Evolutionary conservation across 2,329 filamentous ascomycete genomes (phyloP).

Genomic region (Emergomyces orientalis): DNA sequence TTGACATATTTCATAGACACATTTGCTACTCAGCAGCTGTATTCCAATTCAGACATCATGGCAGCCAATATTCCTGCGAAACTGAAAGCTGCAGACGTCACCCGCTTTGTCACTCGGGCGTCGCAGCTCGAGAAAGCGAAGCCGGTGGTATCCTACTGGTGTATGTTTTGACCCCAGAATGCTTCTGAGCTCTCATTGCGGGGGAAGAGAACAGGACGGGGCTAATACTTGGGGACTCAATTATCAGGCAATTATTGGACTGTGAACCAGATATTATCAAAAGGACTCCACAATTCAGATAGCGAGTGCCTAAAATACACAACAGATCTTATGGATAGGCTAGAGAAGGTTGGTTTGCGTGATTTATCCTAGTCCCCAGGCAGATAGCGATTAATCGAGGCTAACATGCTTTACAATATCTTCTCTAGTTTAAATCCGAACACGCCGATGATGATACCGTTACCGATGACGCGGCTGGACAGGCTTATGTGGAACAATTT

Average conservation of each 20-base stretch:
- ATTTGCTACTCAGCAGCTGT: conserved; percentile 1
- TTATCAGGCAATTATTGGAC: conserved; percentile 74
- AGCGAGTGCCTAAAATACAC: conserved; percentile 74
- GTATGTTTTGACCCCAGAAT: conserved; percentile 46
- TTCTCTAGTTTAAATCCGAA: conserved; percentile 56
- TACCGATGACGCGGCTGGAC: conserved; percentile 72
- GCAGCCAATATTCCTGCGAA: conserved; percentile 59
- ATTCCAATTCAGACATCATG: conserved; percentile 46
- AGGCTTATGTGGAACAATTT: conserved; percentile 91
- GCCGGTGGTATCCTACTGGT: conserved; percentile 90
- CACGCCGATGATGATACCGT: conserved; percentile 74
- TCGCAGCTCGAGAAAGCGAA: conserved; percentile 74
- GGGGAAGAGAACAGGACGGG: background rate
- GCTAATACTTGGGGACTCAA: conserved; percentile 1
- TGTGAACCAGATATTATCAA: conserved; percentile 79
- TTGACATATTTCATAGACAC: background rate
- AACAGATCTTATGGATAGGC: conserved; percentile 75
- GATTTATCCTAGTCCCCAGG: background rate
- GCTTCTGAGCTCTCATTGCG: background rate
- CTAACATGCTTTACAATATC: background rate
- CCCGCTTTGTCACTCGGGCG: conserved; percentile 73
- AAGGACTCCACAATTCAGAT: conserved; percentile 67
- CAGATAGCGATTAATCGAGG: background rate
- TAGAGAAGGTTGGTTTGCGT: conserved; percentile 56
- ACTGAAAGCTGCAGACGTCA: conserved; percentile 72